A percentile compares a stretch with the other conserved stretches of the same genome.
Conservation (phyloP, 352 stramenopile genomes). For the Phytophthora melonis region DNA sequence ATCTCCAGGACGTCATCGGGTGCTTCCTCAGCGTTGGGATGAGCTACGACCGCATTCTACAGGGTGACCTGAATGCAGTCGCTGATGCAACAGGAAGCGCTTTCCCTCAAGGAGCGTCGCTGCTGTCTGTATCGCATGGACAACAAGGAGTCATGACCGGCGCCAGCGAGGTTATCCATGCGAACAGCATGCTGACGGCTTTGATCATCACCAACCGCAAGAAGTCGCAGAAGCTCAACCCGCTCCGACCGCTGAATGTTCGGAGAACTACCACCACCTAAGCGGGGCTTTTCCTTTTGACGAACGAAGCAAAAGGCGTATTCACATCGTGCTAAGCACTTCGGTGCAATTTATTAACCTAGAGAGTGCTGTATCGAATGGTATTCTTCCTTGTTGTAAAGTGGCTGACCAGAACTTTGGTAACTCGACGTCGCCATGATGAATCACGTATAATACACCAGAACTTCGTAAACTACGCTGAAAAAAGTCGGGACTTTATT, state of each 20-base stretch:
- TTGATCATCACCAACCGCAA: constrained; percentile 86
- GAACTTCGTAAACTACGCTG: too few species aligned
- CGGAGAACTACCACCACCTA: constrained; percentile 69
- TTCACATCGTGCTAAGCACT: constrained; percentile 12
- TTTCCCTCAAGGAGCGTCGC: constrained; percentile 64
- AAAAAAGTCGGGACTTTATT: too few species aligned
- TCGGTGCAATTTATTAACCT: constrained; percentile 41
- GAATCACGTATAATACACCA: not conserved
- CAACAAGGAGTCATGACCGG: constrained; percentile 78
- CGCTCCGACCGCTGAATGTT: constrained; percentile 58
- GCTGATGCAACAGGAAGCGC: constrained; percentile 59
- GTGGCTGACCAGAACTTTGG: too few species aligned
- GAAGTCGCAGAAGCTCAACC: constrained; percentile 68
- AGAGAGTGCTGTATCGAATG: constrained; percentile 25
- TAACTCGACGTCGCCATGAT: not conserved
- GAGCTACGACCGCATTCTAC: constrained; percentile 78
- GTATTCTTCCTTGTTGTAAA: not conserved
- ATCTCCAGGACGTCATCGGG: constrained; percentile 69
- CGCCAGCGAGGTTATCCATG: constrained; percentile 65
- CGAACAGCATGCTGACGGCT: constrained; percentile 83
- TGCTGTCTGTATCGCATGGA: constrained; percentile 70
- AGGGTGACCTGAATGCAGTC: constrained; percentile 67
- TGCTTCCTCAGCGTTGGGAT: constrained; percentile 72
- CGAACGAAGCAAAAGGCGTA: not conserved
- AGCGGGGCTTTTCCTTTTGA: constrained; percentile 7